Conservation (phyloP, 306 rosid genomes). For the Hylodesmum podocarpum region DNA sequence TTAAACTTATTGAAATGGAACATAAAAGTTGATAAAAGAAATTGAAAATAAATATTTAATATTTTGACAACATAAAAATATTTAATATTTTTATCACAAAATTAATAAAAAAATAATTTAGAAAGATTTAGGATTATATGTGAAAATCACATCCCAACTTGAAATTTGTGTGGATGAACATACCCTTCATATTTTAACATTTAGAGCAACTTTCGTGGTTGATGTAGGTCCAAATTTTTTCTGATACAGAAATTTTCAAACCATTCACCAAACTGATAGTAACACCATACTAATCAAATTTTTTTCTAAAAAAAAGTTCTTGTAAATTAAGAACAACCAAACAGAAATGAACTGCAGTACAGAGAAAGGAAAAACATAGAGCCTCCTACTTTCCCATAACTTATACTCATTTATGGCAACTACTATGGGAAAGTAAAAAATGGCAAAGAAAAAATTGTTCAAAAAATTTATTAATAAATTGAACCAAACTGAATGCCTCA, state of each 20-base stretch:
- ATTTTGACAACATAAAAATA: not conserved
- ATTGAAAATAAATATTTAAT: not conserved
- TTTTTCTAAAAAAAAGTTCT: constrained; percentile 37
- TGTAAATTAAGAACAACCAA: constrained; percentile 30
- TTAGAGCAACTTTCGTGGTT: not conserved
- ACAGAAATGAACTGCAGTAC: constrained; percentile 31
- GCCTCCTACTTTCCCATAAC: constrained; percentile 47
- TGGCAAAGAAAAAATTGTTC: constrained; percentile 16
- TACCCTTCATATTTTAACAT: not conserved
- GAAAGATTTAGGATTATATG: not conserved
- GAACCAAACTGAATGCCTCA: constrained; percentile 45
- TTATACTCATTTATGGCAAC: constrained; percentile 38
- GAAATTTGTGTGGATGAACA: not conserved
- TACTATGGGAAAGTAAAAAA: constrained; percentile 37
- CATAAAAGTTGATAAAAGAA: too few species aligned
- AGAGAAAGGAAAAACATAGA: constrained; percentile 38
- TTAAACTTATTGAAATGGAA: too few species aligned
- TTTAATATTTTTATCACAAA: not conserved
- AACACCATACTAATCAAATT: constrained; percentile 26
- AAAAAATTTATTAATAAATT: constrained; percentile 12
- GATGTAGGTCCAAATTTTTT: not conserved
- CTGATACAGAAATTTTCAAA: constrained; percentile 2
- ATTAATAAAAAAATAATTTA: not conserved
- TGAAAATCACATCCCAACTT: not conserved
- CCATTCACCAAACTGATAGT: constrained; percentile 27